Conservation (phyloP, 768 basidiomycete species). For the Sistotremastrum niveocremeum region DNA sequence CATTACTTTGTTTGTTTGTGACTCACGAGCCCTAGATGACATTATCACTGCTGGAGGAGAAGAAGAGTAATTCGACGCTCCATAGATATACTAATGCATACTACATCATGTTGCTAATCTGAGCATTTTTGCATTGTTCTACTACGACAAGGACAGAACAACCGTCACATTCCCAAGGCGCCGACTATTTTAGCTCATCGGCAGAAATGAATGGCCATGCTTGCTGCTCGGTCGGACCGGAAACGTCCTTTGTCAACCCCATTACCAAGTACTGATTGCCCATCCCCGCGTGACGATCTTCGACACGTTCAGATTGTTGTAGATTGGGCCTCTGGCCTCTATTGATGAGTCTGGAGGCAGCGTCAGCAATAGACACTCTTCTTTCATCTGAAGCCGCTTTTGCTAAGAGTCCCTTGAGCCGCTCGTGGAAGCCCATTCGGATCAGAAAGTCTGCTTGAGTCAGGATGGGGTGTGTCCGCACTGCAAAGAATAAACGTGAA, state of each 20-base stretch:
- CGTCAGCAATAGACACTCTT: slow-evolving; percentile 35
- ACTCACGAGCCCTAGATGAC: slow-evolving; percentile 37
- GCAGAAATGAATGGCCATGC: no score
- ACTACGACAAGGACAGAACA: no score
- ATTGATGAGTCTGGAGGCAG: slow-evolving; percentile 65
- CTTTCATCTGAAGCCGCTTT: slow-evolving; percentile 36
- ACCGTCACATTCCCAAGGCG: no score
- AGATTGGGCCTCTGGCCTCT: no score
- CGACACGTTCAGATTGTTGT: no score
- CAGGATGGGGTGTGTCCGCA: slow-evolving; percentile 49
- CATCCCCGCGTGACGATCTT: slow-evolving; percentile 46
- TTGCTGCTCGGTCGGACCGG: no score
- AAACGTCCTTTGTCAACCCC: slow-evolving; percentile 27
- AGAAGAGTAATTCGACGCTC: slow-evolving; percentile 33
- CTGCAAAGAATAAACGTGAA: slow-evolving; percentile 11
- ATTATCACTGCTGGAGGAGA: slow-evolving; percentile 62
- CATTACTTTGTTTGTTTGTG: neutral
- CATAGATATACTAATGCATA: no score
- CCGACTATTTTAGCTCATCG: no score
- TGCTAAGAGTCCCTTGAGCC: slow-evolving; percentile 49
- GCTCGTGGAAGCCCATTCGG: slow-evolving; percentile 59
- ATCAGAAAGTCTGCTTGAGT: slow-evolving; percentile 65
- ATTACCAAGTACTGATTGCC: slow-evolving; percentile 77
- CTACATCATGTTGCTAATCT: no score
- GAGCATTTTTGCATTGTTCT: no score